Base-by-base conservation (phyloP, 257 asterid genomes). In the Primulina huaijiensis region DNA sequence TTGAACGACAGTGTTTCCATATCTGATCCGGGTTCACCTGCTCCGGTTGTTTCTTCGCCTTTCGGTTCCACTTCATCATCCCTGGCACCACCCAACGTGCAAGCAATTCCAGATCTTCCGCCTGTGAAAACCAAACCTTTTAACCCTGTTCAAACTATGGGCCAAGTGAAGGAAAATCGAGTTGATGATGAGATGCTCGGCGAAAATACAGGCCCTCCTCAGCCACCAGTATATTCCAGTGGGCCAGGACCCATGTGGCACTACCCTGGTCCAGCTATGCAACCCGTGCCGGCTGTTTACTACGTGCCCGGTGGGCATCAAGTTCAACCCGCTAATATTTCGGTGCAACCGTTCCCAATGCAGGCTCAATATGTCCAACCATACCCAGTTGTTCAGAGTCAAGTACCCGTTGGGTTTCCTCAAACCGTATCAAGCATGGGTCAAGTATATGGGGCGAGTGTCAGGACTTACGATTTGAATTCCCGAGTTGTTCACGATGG, bases 11-110 rank as follows among this genome's bases (percentile, higher is more conserved):
- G 64, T 70, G 67, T 82, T 2, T 84, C 89, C 30, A 64, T 75
- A 55, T 89, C 90, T 29, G 95, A 89, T 64, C 96, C 98, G 40
- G 90, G 94, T 17, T 89, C 98, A n/a, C 98, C 96, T 8, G 87
- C 80, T 35, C 94, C 96, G 19, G 77, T 79, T 16, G 70, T 40
- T 35, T 81, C 90, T 5, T 87, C 96, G 0, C 96, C 95, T 0
- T 92, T 82, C 81, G 78, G 85, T 76, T 92, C 98, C 68, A 75
- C 90, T 3, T 89, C 94, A 2, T 86, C 98, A 0, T 75, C 95
- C 7, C 74, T 86, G 52, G 87, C 94, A 16, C 88, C 98, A 7
- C 78, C 88, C 0, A 64, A 17, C 65, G 30, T 80, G 62, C 81
- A 81, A 7, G 82, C 77, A 0, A 82, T 89, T 64, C 97, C 95